Conservation (phyloP, 306 rosid genomes). For the Cucurbita moschata region DNA sequence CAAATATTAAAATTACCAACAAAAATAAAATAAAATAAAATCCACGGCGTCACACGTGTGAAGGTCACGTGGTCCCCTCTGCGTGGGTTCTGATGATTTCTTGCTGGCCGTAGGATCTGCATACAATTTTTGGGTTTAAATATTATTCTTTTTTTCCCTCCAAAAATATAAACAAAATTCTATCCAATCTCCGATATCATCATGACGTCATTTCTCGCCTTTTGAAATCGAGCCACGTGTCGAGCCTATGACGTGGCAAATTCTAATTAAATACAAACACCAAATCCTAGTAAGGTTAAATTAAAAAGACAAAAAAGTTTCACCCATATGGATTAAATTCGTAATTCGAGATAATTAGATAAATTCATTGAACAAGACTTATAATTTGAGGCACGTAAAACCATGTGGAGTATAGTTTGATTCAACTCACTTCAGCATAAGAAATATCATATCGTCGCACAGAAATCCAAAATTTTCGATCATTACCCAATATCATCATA, state of each 20-base stretch:
- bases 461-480: too few relatives aligned
- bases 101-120: not conserved
- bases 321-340: too few relatives aligned
- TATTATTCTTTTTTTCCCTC: not conserved
- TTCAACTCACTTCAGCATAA: not conserved
- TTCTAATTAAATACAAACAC: not conserved
- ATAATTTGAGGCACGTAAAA: not conserved
- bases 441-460: not conserved
- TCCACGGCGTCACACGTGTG: not conserved
- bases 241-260: not conserved
- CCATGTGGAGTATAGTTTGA: not conserved
- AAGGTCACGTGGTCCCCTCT: not conserved
- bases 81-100: not conserved
- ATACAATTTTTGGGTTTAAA: not conserved
- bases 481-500: too few relatives aligned
- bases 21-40: not conserved
- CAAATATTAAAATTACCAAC: not conserved
- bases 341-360: not conserved
- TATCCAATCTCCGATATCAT: not conserved
- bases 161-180: not conserved
- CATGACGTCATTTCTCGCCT: not conserved
- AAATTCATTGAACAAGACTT: not conserved
- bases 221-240: not conserved
- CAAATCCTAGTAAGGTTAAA: not conserved
- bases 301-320: not conserved